Percentiles rank a stretch among this genome's conserved stretches.
Evolutionary conservation across 2,329 filamentous ascomycete species (phyloP).

Genomic region (Fusarium compactum): DNA sequence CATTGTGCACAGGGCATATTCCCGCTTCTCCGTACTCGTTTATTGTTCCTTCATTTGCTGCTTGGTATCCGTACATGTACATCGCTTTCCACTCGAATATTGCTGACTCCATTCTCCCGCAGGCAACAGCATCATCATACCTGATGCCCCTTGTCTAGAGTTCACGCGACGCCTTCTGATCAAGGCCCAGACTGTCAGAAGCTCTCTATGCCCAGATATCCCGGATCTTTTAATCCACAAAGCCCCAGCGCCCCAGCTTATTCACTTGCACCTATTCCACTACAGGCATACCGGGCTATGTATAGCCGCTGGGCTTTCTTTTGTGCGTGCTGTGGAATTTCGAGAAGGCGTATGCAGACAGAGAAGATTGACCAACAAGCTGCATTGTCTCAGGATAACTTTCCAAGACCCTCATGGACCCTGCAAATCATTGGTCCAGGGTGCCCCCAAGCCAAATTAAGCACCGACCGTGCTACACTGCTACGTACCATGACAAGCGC

Average conservation of each 20-base stretch:
- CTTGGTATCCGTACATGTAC: constrained; percentile 4
- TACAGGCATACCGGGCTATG: constrained; percentile 18
- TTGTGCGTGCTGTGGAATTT: constrained; percentile 12
- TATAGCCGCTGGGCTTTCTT: constrained; percentile 21
- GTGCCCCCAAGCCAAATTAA: constrained; percentile 38
- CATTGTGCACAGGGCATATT: neutral
- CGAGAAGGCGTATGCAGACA: constrained; percentile 12
- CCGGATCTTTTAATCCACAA: constrained; percentile 36
- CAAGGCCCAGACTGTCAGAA: constrained; percentile 40
- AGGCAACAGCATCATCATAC: constrained; percentile 45
- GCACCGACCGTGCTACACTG: constrained; percentile 33
- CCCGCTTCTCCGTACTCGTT: neutral
- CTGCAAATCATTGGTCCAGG: constrained; percentile 41
- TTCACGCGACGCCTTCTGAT: constrained; percentile 43
- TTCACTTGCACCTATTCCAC: constrained; percentile 5
- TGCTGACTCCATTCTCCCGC: constrained; percentile 37
- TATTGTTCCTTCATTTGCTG: constrained; percentile 9
- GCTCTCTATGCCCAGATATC: constrained; percentile 26
- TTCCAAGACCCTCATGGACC: constrained; percentile 36
- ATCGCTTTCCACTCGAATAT: constrained; percentile 22
- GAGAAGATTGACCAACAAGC: constrained; percentile 10
- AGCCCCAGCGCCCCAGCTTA: constrained; percentile 29
- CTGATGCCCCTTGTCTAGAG: constrained; percentile 35
- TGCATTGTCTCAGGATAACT: constrained; percentile 22
- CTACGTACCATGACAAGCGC: constrained; percentile 28